phyloP scores from a whole-genome alignment of 352 stramenopile genomes.

The Globisporangium paroecandrum region DNA sequence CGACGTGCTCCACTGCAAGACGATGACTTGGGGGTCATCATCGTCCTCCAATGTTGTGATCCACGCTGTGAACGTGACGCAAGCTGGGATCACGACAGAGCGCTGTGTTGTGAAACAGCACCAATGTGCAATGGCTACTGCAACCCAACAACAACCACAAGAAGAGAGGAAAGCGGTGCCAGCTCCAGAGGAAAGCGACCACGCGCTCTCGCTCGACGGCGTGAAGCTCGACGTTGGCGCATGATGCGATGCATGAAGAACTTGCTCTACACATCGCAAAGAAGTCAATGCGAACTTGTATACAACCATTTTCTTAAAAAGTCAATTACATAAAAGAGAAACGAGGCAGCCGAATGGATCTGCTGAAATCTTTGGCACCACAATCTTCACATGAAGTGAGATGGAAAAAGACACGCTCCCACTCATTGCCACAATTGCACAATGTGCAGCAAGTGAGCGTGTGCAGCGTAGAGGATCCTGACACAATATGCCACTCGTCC shows the following conservation, averaged over 20 bases:
- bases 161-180: conserved; percentile 12
- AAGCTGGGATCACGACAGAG: conserved; percentile 38
- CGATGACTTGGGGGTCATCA: conserved; percentile 22
- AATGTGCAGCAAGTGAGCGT: neutral
- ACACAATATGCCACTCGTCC: too few relatives aligned
- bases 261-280: neutral
- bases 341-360: neutral
- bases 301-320: conserved; percentile 2
- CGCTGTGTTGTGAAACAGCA: conserved; percentile 15
- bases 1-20: conserved; percentile 48
- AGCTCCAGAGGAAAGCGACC: conserved; percentile 25
- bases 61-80: conserved; percentile 42
- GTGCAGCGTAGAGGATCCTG: too few relatives aligned
- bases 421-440: neutral
- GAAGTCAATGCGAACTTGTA: neutral
- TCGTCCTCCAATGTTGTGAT: conserved; percentile 18
- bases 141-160: neutral
- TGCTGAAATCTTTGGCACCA: neutral
- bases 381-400: neutral
- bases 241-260: neutral
- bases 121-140: neutral
- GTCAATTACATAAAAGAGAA: neutral
- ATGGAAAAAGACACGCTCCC: neutral
- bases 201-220: conserved; percentile 33
- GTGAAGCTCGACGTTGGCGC: conserved; percentile 27